Evolutionary conservation across 768 basidiomycete genomes (phyloP).

Genomic region (Phlegmacium glaucopus): DNA sequence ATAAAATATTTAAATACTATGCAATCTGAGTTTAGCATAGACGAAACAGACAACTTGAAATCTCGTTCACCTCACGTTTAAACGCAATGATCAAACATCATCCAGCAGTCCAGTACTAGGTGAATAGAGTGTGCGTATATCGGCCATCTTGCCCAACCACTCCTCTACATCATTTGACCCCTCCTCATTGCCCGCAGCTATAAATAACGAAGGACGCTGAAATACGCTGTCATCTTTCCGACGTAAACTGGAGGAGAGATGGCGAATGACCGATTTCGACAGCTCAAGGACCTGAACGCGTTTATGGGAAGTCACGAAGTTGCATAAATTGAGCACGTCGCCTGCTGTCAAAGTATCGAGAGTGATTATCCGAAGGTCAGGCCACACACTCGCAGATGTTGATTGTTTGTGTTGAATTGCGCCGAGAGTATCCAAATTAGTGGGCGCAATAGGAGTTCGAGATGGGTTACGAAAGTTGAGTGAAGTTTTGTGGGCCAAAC

Average conservation of each 20-base stretch:
- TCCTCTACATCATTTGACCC: constrained; percentile 6
- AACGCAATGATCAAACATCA: neutral
- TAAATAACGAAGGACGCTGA: neutral
- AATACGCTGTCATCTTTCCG: neutral
- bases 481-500: neutral
- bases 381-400: neutral
- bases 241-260: neutral
- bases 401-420: neutral
- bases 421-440: neutral
- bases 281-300: neutral
- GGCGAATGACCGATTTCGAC: neutral
- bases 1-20: no score
- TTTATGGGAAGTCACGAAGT: neutral
- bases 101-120: neutral
- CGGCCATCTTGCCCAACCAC: constrained; percentile 3
- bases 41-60: no score
- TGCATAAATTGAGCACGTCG: neutral
- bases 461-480: neutral
- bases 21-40: no score
- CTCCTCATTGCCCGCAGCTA: neutral
- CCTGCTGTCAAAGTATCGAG: neutral
- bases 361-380: neutral
- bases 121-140: neutral
- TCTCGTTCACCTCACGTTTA: neutral
- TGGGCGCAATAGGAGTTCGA: neutral